Base-by-base conservation (phyloP, 371 early-diverging fungal species). In the Mucor circinelloides region DNA sequence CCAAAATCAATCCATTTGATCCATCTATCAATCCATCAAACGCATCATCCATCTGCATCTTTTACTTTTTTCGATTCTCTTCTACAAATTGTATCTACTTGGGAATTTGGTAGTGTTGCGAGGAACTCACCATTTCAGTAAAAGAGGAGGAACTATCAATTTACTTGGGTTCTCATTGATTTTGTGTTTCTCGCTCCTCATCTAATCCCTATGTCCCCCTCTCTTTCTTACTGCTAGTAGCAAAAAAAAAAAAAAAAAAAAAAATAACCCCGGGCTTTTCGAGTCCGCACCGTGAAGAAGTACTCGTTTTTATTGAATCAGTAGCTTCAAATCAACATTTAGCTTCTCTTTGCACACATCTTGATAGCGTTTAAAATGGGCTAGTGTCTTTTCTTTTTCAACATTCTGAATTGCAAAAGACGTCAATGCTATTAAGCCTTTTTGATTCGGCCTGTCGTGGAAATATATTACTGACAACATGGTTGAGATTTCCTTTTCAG, bases 401-500 rank as follows among this genome's bases (percentile, higher is more conserved):
- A 4, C 2, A 0, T 56, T 42, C 38, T 72, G 75, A 27, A 73
- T 76, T 2, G 73, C 78, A 72, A 73, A 81, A 1, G 81, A 69
- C 0, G 81, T 81, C n/a, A 81, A 50, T 7, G 74, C 66, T 12
- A 74, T 67, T 56, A 70, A 64, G 64, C 71, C 78, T 60, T 71
- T 69, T 8, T 55, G 36, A 5, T 30, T 28, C 9, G 52, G 23
- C 13, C 55, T 36, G 30, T 69, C 70, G 30, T 84, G 84, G 9
- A 78, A 59, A 36, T 89, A 90, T 0, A 86, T 82, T 4, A 90
- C 86, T 12, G 87, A 82, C 23, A 81, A 64, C 81, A 90, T 87
- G 3, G 68, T 59, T 1, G 52, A 63, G 40, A 83, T 69, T 46
- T 88, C 86, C 25, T 66, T 52, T 15, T 68, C 66, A 2, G 73